A percentile compares a stretch with the other conserved stretches of the same genome.
phyloP scores from a whole-genome alignment of 163 green algal species.

The Scenedesmus sp. region DNA sequence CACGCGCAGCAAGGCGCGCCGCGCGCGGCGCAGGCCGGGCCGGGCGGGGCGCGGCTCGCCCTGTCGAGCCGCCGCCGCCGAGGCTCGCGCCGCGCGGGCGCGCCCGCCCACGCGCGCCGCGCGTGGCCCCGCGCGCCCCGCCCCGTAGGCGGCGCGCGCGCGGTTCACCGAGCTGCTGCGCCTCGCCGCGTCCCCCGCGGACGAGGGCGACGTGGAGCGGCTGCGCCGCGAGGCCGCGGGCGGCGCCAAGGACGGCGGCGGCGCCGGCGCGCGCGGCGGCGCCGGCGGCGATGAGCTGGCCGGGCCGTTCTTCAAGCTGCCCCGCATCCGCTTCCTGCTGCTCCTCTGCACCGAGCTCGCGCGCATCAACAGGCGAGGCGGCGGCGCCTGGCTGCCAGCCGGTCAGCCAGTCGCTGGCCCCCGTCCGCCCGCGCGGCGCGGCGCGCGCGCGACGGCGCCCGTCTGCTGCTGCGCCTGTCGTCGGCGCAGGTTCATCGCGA shows the following conservation, averaged over 20 bases:
- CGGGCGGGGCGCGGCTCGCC: no score
- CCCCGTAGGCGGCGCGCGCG: conserved; percentile 40
- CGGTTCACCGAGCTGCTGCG: conserved; percentile 46
- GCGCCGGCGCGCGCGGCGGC: background rate
- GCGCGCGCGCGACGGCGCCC: background rate
- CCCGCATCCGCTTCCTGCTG: conserved; percentile 45
- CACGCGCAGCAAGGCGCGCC: background rate
- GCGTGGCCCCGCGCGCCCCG: no score
- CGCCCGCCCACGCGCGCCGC: no score
- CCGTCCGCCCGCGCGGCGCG: no score
- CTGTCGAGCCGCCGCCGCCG: no score
- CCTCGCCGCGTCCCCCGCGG: conserved; percentile 12
- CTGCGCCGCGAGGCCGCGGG: conserved; percentile 35
- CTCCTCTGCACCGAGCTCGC: conserved; percentile 48
- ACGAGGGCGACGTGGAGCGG: conserved; percentile 49
- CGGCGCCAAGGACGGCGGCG: background rate
- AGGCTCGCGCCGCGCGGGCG: no score
- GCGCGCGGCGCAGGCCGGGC: no score
- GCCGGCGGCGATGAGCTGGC: conserved; percentile 32
- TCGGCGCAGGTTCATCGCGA: conserved; percentile 36
- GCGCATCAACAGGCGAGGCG: conserved; percentile 53
- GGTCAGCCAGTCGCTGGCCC: no score
- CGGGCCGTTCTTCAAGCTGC: conserved; percentile 52
- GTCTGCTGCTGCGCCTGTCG: conserved; percentile 7
- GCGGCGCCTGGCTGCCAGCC: no score